Evolutionary conservation across 768 basidiomycete species (phyloP).

Genomic region (Daedaleopsis nitida): DNA sequence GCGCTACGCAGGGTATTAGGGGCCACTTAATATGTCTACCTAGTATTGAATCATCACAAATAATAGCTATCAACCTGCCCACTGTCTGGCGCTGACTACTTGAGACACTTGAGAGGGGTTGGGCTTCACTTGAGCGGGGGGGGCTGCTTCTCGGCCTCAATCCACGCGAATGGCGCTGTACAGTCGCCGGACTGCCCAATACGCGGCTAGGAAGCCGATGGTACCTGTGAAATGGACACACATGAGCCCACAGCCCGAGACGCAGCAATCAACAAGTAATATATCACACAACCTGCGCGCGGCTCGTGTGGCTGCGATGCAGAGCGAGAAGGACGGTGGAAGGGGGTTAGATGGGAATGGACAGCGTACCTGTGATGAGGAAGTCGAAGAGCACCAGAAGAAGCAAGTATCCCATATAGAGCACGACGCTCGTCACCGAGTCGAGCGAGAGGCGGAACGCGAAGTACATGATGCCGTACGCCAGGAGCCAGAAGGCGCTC

Average conservation of each 20-base stretch:
- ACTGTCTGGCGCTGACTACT: neutral
- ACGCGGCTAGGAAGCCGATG: slow-evolving; percentile 89
- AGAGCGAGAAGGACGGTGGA: neutral
- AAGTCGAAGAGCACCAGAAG: slow-evolving; percentile 84
- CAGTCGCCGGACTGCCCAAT: slow-evolving; percentile 85
- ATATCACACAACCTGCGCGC: neutral
- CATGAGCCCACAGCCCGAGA: neutral
- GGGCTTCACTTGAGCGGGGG: neutral
- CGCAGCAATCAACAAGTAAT: neutral
- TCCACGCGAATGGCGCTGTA: slow-evolving; percentile 86
- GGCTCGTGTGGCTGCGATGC: neutral
- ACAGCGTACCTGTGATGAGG: slow-evolving; percentile 73
- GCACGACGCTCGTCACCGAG: slow-evolving; percentile 74
- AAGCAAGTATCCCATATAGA: slow-evolving; percentile 91
- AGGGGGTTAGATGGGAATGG: neutral
- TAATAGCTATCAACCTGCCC: neutral
- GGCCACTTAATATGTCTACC: slow-evolving; percentile 3
- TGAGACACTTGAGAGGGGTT: neutral
- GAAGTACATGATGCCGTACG: slow-evolving; percentile 91
- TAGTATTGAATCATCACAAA: neutral
- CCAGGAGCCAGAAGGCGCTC: slow-evolving; percentile 87
- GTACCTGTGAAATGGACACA: slow-evolving; percentile 54
- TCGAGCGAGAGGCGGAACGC: slow-evolving; percentile 82
- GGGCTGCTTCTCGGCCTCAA: slow-evolving; percentile 21
- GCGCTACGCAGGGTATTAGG: neutral